These are phyloP conservation scores for Fistulina hepatica DNA, from an alignment of 1,284 basidiomycete species.

Conservation along the genomic window DNA sequence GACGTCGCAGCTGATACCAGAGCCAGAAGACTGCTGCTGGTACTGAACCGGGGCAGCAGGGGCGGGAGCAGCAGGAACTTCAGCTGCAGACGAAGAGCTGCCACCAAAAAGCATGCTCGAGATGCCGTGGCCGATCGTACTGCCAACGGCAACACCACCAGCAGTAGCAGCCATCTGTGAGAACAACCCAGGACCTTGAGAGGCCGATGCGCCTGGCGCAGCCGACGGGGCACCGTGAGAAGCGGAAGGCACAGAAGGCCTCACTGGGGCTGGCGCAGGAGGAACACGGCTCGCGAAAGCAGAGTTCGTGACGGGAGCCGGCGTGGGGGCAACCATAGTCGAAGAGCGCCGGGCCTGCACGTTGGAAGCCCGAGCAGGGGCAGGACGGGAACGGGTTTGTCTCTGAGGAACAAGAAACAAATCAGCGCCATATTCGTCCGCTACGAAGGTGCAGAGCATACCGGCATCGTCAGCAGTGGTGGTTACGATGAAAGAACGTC, in stretches of 20 bases:
- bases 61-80: conserved; percentile 29
- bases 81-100: conserved; percentile 30
- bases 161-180: conserved; percentile 84
- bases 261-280: no score
- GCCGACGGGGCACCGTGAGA: conserved; percentile 32
- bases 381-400: no score
- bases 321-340: no score
- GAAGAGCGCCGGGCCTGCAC: no score
- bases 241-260: conserved; percentile 31
- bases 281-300: no score
- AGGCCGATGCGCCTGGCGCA: conserved; percentile 30
- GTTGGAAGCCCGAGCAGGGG: no score
- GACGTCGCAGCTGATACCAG: conserved; percentile 44
- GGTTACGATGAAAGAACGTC: no score
- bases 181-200: conserved; percentile 49
- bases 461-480: no score
- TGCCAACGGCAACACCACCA: conserved; percentile 78
- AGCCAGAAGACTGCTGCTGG: conserved; percentile 29
- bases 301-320: no score
- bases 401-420: no score
- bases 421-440: no score
- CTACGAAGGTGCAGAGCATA: no score
- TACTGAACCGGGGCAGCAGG: conserved; percentile 37
- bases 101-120: conserved; percentile 80
- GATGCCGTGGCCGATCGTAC: conserved; percentile 74